Evolutionary conservation across 2,329 filamentous ascomycete genomes (phyloP).

Genomic region (Hortaea sp.): DNA sequence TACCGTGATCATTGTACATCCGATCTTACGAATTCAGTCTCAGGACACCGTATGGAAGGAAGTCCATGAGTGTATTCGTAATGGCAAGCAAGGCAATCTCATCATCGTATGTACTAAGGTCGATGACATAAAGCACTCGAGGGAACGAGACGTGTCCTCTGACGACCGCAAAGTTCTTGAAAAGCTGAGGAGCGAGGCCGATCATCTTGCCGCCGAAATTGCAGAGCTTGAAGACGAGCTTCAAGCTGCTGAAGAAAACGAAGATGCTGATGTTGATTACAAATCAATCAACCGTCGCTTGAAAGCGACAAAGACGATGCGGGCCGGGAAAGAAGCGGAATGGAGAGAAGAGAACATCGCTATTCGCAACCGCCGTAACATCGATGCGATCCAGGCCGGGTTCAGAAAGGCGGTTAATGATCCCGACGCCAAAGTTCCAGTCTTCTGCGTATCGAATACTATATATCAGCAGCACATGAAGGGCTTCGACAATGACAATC

Average conservation of each 20-base stretch:
- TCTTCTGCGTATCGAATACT: slow-evolving; percentile 10
- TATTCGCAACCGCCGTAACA: slow-evolving; percentile 1
- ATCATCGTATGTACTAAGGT: slow-evolving; percentile 9
- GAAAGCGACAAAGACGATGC: background rate
- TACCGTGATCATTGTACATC: slow-evolving; percentile 5
- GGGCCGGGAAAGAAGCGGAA: background rate
- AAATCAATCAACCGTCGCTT: background rate
- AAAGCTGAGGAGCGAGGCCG: background rate
- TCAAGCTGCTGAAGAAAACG: background rate
- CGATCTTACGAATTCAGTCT: slow-evolving; percentile 3
- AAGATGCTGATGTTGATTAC: background rate
- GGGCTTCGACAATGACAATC: slow-evolving; percentile 3
- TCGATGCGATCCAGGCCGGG: background rate
- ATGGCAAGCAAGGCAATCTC: slow-evolving; percentile 8
- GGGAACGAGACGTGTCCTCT: too few relatives aligned
- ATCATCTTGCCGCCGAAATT: background rate
- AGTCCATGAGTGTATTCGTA: slow-evolving; percentile 3
- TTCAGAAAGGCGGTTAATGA: slow-evolving; percentile 4
- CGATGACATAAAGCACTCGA: slow-evolving; percentile 2
- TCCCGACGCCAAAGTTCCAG: slow-evolving; percentile 6
- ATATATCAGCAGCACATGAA: slow-evolving; percentile 12
- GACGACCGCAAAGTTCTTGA: background rate
- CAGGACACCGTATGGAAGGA: slow-evolving; percentile 4
- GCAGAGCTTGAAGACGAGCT: background rate
- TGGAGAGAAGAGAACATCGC: slow-evolving; percentile 6